phyloP scores from a whole-genome alignment of 1,139 yeast species.

The Hansenula anomala region DNA sequence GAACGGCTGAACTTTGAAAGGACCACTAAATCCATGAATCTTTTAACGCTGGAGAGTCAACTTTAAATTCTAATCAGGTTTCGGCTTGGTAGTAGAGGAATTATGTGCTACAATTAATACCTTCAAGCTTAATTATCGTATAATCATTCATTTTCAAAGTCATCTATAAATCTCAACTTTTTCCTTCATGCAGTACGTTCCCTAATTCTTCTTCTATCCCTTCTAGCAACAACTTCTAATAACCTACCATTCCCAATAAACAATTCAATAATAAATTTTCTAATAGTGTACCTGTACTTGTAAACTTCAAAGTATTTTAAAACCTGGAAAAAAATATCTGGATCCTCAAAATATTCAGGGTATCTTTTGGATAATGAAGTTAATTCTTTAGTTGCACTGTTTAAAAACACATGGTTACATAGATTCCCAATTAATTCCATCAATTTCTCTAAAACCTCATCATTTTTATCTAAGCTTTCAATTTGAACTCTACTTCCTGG shows the following conservation, averaged over 20 bases:
- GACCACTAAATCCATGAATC: too few species aligned
- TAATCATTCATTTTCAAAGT: too few species aligned
- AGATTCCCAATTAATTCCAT: conserved; percentile 57
- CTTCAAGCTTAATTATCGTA: too few species aligned
- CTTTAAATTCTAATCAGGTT: too few species aligned
- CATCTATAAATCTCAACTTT: too few species aligned
- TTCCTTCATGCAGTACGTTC: conserved; percentile 3
- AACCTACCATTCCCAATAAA: conserved; percentile 49
- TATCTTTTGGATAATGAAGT: conserved; percentile 47
- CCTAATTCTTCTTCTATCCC: conserved; percentile 31
- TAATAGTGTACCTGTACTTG: conserved; percentile 56
- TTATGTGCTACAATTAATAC: too few species aligned
- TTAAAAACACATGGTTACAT: conserved; percentile 56
- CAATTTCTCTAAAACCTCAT: conserved; percentile 42
- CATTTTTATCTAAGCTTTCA: conserved; percentile 21
- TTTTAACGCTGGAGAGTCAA: too few species aligned
- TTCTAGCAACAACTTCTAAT: conserved; percentile 47
- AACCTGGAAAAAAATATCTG: conserved; percentile 55
- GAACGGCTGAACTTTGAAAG: too few species aligned
- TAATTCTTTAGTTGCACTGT: conserved; percentile 61
- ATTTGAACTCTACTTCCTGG: neutral
- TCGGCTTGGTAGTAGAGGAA: too few species aligned
- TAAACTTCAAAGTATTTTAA: conserved; percentile 62
- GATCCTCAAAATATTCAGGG: conserved; percentile 53
- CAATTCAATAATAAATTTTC: conserved; percentile 66